Conservation (phyloP, 2,329 filamentous ascomycete genomes). For the Fusarium neocosmosporiellum region DNA sequence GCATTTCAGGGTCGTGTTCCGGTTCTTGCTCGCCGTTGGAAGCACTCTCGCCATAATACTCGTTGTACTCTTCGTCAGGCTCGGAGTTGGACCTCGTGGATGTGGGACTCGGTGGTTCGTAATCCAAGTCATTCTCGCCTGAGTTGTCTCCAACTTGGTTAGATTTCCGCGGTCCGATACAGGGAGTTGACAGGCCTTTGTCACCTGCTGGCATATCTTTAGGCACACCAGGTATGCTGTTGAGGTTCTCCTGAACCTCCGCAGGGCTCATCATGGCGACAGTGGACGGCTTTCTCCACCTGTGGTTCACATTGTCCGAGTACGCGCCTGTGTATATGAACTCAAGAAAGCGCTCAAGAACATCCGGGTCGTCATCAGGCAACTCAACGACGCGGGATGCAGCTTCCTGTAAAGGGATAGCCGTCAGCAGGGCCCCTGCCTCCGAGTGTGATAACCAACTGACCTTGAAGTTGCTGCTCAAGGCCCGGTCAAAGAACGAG, state of each 20-base stretch:
- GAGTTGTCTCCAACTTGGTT: not conserved
- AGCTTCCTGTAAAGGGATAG: conserved; percentile 29
- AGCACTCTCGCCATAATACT: not conserved
- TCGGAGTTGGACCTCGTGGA: not conserved
- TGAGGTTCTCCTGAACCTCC: conserved; percentile 15
- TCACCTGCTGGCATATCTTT: not conserved
- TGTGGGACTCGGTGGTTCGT: not conserved
- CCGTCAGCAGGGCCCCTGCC: not conserved
- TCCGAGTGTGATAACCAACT: not conserved
- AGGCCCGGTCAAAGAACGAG: conserved; percentile 45
- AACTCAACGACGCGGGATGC: conserved; percentile 33
- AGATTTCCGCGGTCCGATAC: not conserved
- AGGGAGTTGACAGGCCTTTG: not conserved
- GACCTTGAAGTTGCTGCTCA: conserved; percentile 46
- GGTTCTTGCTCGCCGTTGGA: not conserved
- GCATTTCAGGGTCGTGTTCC: not conserved
- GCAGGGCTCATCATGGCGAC: not conserved
- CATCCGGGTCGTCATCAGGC: conserved; percentile 44
- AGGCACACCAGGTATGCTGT: not conserved
- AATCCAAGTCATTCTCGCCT: not conserved
- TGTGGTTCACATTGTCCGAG: conserved; percentile 5
- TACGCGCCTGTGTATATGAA: conserved; percentile 46
- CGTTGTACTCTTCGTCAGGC: conserved; percentile 25
- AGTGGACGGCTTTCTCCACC: not conserved
- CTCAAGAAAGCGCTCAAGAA: conserved; percentile 43